phyloP scores from a whole-genome alignment of 2,329 filamentous ascomycete genomes.

The Alternaria gaisen region DNA sequence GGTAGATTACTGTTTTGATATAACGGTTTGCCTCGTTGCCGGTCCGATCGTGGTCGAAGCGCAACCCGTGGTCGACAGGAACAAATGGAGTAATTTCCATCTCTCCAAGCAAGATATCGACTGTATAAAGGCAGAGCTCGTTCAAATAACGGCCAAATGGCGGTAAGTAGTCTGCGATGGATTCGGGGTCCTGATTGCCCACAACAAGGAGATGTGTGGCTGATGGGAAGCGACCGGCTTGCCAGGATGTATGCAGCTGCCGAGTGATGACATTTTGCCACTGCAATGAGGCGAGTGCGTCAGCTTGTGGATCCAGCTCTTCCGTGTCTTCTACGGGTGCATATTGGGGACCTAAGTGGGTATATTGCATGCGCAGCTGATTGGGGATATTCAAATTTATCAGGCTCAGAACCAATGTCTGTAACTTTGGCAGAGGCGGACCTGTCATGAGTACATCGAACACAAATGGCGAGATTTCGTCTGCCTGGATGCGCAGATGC shows the following conservation, averaged over 20 bases:
- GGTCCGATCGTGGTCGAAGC: too few relatives aligned
- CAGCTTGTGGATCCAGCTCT: rapidly evolving
- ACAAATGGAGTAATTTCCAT: neutral
- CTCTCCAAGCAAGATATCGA: neutral
- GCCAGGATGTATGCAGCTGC: neutral
- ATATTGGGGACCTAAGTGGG: neutral
- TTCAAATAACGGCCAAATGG: too few relatives aligned
- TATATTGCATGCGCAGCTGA: neutral
- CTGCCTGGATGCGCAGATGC: neutral
- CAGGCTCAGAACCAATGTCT: neutral
- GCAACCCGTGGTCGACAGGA: too few relatives aligned
- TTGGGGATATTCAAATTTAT: rapidly evolving
- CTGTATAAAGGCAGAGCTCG: neutral
- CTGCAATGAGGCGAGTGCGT: neutral
- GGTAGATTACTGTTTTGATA: neutral
- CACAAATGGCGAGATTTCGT: neutral
- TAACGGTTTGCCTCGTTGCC: too few relatives aligned
- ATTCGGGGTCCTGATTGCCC: neutral
- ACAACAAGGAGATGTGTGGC: neutral
- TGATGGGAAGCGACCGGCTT: neutral
- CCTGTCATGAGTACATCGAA: neutral
- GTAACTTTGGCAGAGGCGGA: neutral
- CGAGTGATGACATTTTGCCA: neutral
- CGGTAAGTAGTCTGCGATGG: too few relatives aligned
- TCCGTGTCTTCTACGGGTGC: neutral